These are phyloP conservation scores for Globomyces pollinis-pini DNA, from an alignment of 192 early-diverging fungal genomes.

Conservation along the genomic window DNA sequence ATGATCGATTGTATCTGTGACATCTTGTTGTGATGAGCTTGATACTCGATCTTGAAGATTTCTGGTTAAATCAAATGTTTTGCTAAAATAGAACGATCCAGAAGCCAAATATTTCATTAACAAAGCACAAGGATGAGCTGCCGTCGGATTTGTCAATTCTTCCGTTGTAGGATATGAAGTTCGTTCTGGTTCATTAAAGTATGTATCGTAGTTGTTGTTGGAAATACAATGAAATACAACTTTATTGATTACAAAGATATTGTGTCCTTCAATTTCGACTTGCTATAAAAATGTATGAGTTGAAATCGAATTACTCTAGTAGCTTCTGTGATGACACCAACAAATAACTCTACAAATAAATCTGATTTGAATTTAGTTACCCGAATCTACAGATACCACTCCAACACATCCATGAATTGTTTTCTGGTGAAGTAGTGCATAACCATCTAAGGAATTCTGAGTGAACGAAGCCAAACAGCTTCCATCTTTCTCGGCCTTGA, in stretches of 20 bases:
- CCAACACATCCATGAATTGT: constrained; percentile 33
- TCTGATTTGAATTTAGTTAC: constrained; percentile 21
- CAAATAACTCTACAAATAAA: constrained; percentile 36
- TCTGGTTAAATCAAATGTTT: constrained; percentile 80
- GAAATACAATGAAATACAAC: constrained; percentile 75
- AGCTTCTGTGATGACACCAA: constrained; percentile 35
- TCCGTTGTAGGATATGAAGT: not conserved
- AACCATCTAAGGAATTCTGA: not conserved
- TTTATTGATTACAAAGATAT: constrained; percentile 61
- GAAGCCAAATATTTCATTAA: constrained; percentile 64
- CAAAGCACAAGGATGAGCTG: not conserved
- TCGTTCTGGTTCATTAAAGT: not conserved
- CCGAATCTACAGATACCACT: constrained; percentile 19
- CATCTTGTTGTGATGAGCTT: constrained; percentile 17
- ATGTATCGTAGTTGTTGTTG: constrained; percentile 61
- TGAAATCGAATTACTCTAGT: too few relatives aligned
- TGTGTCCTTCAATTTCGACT: constrained; percentile 38
- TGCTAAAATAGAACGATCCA: constrained; percentile 91
- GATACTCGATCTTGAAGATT: constrained; percentile 60
- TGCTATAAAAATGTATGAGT: too few relatives aligned
- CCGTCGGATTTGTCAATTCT: not conserved
- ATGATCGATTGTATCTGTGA: constrained; percentile 48
- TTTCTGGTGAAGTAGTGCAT: not conserved
- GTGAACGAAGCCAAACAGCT: not conserved
- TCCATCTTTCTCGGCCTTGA: not conserved